Evolutionary conservation across 805 yeast genomes (phyloP).

Genomic region (Ogataea pilisensis): DNA sequence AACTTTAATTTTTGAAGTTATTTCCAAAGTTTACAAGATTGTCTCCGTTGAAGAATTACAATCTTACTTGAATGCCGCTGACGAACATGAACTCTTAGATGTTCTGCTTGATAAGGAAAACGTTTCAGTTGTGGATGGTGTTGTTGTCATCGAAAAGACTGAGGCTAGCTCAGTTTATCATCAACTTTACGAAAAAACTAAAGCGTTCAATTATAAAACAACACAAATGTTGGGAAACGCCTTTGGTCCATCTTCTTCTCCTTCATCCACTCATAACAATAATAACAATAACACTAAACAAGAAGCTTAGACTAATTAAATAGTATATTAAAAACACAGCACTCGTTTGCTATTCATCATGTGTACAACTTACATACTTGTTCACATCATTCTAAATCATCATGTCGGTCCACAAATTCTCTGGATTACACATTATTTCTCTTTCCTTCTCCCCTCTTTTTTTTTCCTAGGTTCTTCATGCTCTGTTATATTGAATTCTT

Average conservation of each 20-base stretch:
- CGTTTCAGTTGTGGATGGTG: constrained; percentile 45
- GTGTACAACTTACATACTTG: too few relatives aligned
- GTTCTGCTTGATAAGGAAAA: constrained; percentile 11
- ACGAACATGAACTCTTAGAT: constrained; percentile 26
- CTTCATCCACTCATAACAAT: constrained; percentile 9
- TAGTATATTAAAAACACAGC: too few relatives aligned
- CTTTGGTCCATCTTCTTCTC: constrained; percentile 8
- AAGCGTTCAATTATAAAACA: constrained; percentile 57
- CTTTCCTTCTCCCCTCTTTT: too few relatives aligned
- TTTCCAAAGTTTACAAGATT: constrained; percentile 24
- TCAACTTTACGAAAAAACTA: constrained; percentile 65
- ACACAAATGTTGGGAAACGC: constrained; percentile 51
- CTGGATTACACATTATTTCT: too few relatives aligned
- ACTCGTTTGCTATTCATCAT: too few relatives aligned
- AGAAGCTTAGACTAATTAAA: too few relatives aligned
- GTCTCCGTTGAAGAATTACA: constrained; percentile 20
- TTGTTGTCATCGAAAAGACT: constrained; percentile 48
- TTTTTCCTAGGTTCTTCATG: too few relatives aligned
- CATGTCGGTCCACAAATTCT: too few relatives aligned
- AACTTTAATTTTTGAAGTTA: constrained; percentile 19
- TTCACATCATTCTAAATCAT: too few relatives aligned
- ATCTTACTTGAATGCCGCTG: constrained; percentile 11
- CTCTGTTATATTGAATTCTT: too few relatives aligned
- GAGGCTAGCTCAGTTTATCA: constrained; percentile 57
- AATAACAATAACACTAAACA: constrained; percentile 11